Evolutionary conservation across 257 asterid species (phyloP).

Genomic region (Solanum acaule): DNA sequence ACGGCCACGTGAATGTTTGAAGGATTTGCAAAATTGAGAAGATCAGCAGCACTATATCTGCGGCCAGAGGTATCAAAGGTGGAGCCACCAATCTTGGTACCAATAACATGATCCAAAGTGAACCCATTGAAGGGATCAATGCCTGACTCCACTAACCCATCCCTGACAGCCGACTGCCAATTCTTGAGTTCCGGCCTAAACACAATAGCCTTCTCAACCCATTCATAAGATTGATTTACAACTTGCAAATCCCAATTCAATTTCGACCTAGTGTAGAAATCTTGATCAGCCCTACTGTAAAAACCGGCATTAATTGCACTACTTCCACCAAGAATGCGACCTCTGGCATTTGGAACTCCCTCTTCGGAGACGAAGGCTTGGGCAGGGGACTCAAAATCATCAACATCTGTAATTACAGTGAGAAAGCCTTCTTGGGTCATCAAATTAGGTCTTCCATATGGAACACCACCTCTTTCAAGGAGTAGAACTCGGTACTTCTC

Average conservation of each 20-base stretch:
- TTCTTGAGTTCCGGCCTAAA: conserved; percentile 61
- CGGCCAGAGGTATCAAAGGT: conserved; percentile 60
- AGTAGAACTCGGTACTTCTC: conserved; percentile 55
- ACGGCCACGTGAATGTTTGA: conserved; percentile 51
- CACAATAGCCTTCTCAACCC: conserved; percentile 80
- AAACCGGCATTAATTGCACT: conserved; percentile 84
- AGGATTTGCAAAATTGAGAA: conserved; percentile 52
- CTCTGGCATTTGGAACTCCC: conserved; percentile 81
- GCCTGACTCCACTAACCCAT: conserved; percentile 71
- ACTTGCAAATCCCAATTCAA: conserved; percentile 45
- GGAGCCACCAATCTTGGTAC: conserved; percentile 90
- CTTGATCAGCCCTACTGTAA: conserved; percentile 48
- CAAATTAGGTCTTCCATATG: conserved; percentile 46
- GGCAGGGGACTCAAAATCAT: conserved; percentile 57
- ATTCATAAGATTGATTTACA: conserved; percentile 70
- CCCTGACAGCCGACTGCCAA: conserved; percentile 80
- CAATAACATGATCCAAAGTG: conserved; percentile 57
- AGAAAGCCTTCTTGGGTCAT: conserved; percentile 74
- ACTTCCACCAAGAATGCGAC: conserved; percentile 94
- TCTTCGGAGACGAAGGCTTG: conserved; percentile 79
- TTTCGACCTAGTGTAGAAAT: conserved; percentile 38
- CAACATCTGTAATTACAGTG: conserved; percentile 40
- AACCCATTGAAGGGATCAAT: conserved; percentile 66
- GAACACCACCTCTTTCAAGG: conserved; percentile 80
- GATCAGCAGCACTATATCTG: conserved; percentile 77